Evolutionary conservation across 2,329 filamentous ascomycete genomes (phyloP), one percentile per base, ranked within the genome.

Genomic region (Corinectria fuckeliana): DNA sequence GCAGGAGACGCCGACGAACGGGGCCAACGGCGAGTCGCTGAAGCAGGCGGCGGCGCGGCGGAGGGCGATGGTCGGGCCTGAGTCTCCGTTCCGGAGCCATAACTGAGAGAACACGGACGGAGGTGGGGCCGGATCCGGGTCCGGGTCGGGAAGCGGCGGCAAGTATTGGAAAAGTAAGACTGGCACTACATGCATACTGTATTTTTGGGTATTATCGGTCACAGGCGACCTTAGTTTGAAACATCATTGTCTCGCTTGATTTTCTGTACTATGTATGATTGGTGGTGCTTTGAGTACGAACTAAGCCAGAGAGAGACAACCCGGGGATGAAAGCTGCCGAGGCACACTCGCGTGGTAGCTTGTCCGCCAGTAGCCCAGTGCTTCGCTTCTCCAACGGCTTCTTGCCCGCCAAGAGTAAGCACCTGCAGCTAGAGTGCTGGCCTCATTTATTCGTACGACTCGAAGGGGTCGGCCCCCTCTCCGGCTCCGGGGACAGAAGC

Each of bases 1-100:
- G 2, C 62, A 67, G 10, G 65, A 69, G 26, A 51, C 25, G 13
- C 47, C 62, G 32, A 47, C 16, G 1, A 61, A 53, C 23, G 60
- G 54, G 14, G 58, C 48, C 7, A 62, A 61, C 26, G 55, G 59
- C 1, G 66, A 65, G 11, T 4, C 36, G 14, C 62, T 60, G 60
- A 70, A 64, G 59, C 54, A 39, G 2, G 50, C 42, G 41, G 28
- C 50, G 32, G 50, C 50, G 9, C 50, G 56, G 16, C 55, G 60
- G 18, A 47, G 56, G 47, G 58, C 60, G 11, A 28, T 51, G 10
- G 51, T 50, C 16, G 11, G 16, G n/a, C 45, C 48, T 10, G 56
- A 49, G 5, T 20, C 34, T 30, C 25, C 26, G 34, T 49, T 49
- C 26, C 49, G 50, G 36, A 26, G 26, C 44, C 32, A 42, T 38